Evolutionary conservation across 2,329 filamentous ascomycete genomes (phyloP), one percentile per base, ranked within the genome.

Genomic region (Aspergillus brasiliensis): DNA sequence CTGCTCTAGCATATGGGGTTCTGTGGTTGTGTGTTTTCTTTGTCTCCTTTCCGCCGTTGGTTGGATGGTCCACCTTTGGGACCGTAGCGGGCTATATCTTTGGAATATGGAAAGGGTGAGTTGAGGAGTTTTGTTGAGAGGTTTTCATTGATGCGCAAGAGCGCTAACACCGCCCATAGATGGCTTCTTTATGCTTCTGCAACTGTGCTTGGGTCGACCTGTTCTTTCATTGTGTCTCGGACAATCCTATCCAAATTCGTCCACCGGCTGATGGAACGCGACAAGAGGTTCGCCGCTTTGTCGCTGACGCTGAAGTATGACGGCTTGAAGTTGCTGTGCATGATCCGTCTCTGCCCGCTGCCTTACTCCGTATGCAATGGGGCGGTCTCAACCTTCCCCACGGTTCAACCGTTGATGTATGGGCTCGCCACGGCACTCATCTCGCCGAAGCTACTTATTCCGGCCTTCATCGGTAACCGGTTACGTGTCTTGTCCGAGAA

Each of bases 301-400:
- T 86, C 91, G 21, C 84, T 97, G 69, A 95, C 95, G 7, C 82
- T 99, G 62, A 92, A 96, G 65, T 88, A 91, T 71, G 95, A 99
- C 71, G 95, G 95, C 0, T 77, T 99, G 54, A 90, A 92, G 69
- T 87, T 98, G 56, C 83, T 99, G 48, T 88, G 91, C 63, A 96
- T 95, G 84, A 95, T 99, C 68, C 86, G 95, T 28, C 84, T 98
- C 65, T 98, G 94, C 71, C 95, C 95, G 2, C 75, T 99, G 61
- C 95, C 95, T 13, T 99, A 96, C 75, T 95, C 91, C 55, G 81
- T 98, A 67, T 93, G 91, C 72, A 99, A 99, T 73, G 95, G 92
- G 53, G 96, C 96, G 62, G 86, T 99, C 57, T 92, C 92, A 28
- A 98, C 95, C 1, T 93, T 99, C 62, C 93, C 93, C 2, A 96